Base-by-base conservation (phyloP, 495 filamentous ascomycete species). In the Choiromyces venosus region DNA sequence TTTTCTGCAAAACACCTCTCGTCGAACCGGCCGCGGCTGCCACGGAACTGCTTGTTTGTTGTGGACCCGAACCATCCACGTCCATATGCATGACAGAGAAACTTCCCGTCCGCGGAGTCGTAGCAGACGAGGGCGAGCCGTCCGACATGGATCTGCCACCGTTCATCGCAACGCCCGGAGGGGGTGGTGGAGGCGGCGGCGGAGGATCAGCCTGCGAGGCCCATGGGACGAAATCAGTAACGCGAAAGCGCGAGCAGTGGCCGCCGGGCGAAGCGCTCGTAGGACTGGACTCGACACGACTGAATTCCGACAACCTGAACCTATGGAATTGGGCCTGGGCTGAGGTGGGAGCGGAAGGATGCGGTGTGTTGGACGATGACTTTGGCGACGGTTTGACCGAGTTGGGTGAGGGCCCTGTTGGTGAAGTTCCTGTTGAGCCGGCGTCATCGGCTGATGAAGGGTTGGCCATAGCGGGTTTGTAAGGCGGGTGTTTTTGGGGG, bases 51-150 rank as follows among this genome's bases (percentile, higher is more conserved):
- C 78, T 80, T 18, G 78, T 80, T 33, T 79, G 77, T 38, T 80
- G 78, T 61, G 78, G 74, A 14, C 70, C 77, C 21, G 77, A 52
- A 14, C 70, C 74, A 33, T 80, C 78, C 4, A 80, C 69, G 67
- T 80, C 78, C 78, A 80, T 80, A 68, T 80, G 78, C 78, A 80
- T 73, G n/a, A 80, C 78, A 37, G 74, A 77, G 64, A 80, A 80
- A 19, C 78, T 80, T 25, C 75, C 74, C 67, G 75, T 39, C 65
- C 69, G 71, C 52, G 68, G 68, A 65, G 35, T 39, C 39, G 46
- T 65, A 36, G 66, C 52, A 25, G 39, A 37, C 14, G 38, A 61
- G 2, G 73, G 39, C 25, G 56, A 74, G 33, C 70, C 70, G 25
- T 61, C 52, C 25, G 52, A n/a, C 12, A 64, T 25, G 65, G 71